These are phyloP conservation scores for Inonotus obliquus DNA, from an alignment of 1,284 basidiomycete genomes.

Conservation along the genomic window DNA sequence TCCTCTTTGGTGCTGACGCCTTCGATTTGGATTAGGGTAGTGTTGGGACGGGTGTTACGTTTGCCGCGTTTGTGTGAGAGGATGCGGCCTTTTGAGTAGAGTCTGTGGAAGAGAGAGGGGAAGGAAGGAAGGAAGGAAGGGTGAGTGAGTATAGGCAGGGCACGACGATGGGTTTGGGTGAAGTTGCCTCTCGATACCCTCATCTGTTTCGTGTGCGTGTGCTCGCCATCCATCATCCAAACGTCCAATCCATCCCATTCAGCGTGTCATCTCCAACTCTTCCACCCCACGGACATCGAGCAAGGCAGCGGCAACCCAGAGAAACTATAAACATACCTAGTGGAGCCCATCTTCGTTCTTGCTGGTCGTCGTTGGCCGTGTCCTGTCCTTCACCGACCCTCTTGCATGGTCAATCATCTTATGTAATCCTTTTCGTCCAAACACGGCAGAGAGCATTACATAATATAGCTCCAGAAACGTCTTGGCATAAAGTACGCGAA, in stretches of 20 bases:
- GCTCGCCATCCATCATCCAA: constrained; percentile 5
- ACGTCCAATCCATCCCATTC: constrained; percentile 20
- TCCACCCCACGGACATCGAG: constrained; percentile 20
- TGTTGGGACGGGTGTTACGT: constrained; percentile 94
- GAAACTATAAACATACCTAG: constrained; percentile 22
- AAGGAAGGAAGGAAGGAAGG: too few relatives aligned
- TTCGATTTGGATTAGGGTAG: constrained; percentile 95
- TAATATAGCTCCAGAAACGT: not conserved
- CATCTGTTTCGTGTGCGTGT: not conserved
- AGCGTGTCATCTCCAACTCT: not conserved
- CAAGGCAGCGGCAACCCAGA: not conserved
- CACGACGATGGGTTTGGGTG: not conserved
- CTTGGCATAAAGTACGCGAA: not conserved
- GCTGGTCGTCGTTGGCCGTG: constrained; percentile 35
- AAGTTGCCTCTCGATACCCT: not conserved
- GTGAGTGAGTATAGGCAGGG: not conserved
- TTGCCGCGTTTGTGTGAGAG: constrained; percentile 98
- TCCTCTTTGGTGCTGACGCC: constrained; percentile 93
- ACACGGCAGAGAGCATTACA: not conserved
- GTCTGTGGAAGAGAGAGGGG: constrained; percentile 43
- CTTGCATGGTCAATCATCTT: constrained; percentile 1
- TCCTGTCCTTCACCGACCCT: not conserved
- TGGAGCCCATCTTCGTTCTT: constrained; percentile 58
- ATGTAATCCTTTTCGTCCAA: constrained; percentile 3
- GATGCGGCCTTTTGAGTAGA: constrained; percentile 97